Percentiles rank a stretch among this genome's conserved stretches.
Conservation (phyloP, 2,329 filamentous ascomycete genomes). For the Corynespora cassiicola region DNA sequence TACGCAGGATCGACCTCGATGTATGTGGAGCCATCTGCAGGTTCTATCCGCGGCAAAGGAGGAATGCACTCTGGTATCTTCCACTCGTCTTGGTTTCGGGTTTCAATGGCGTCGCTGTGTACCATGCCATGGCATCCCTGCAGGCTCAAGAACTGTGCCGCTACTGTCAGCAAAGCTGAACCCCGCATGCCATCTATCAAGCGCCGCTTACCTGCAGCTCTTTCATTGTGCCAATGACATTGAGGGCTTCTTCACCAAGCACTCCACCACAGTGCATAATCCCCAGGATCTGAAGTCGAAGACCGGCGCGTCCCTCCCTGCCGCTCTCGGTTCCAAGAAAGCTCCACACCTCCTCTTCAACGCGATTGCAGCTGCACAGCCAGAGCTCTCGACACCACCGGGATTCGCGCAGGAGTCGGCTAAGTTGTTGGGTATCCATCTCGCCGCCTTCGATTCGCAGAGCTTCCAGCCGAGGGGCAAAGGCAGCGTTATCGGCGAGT, state of each 20-base stretch:
- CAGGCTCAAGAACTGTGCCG: constrained; percentile 34
- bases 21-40: constrained; percentile 13
- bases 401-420: constrained; percentile 19
- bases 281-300: constrained; percentile 25
- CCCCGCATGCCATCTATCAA: constrained; percentile 1
- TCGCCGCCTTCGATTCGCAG: constrained; percentile 31
- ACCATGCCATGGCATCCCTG: constrained; percentile 33
- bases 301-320: constrained; percentile 12
- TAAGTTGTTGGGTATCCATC: constrained; percentile 23
- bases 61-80: constrained; percentile 29
- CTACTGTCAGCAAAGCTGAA: constrained; percentile 4
- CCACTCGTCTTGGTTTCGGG: constrained; percentile 31
- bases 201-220: constrained; percentile 27
- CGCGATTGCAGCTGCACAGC: constrained; percentile 24
- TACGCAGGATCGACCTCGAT: constrained; percentile 45
- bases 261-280: constrained; percentile 28
- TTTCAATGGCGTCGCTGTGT: constrained; percentile 23
- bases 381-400: constrained; percentile 25
- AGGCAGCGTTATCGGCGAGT: constrained; percentile 16
- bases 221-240: constrained; percentile 19
- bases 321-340: constrained; percentile 28
- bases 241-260: constrained; percentile 24
- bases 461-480: constrained; percentile 20
- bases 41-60: constrained; percentile 12
- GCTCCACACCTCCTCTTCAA: constrained; percentile 24